Percentiles rank a stretch among this genome's conserved stretches.
phyloP scores from a whole-genome alignment of 2,329 filamentous ascomycete species.

The Tolypocladium tropicale region DNA sequence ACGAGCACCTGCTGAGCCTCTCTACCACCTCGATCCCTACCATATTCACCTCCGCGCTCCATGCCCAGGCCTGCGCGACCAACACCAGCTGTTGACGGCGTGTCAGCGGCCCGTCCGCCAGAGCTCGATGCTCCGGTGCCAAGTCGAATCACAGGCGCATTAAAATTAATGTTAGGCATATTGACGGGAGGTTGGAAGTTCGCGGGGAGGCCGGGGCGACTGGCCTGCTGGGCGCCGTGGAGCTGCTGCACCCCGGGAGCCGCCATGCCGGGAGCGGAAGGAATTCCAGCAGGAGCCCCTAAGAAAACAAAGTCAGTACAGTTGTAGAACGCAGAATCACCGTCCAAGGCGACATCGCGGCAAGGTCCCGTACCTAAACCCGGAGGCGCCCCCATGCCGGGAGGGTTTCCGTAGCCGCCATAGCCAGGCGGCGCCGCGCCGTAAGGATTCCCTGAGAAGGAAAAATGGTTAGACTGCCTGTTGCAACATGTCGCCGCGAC shows the following conservation, averaged over 20 bases:
- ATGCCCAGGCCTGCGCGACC: conserved; percentile 44
- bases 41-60: conserved; percentile 57
- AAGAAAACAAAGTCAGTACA: conserved; percentile 3
- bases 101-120: conserved; percentile 33
- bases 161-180: conserved; percentile 97
- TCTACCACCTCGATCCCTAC: conserved; percentile 49
- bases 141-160: conserved; percentile 87
- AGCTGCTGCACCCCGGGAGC: conserved; percentile 69
- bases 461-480: not conserved
- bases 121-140: conserved; percentile 62
- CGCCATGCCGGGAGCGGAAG: conserved; percentile 68
- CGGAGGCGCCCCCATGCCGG: conserved; percentile 67
- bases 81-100: conserved; percentile 14
- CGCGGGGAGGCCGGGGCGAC: conserved; percentile 68
- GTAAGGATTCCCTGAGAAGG: conserved; percentile 43
- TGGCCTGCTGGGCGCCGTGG: conserved; percentile 57
- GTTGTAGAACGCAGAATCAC: not conserved
- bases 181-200: conserved; percentile 85
- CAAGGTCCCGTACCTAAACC: conserved; percentile 58
- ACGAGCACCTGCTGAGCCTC: conserved; percentile 63
- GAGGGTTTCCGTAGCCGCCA: conserved; percentile 51
- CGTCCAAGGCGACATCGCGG: not conserved
- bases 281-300: conserved; percentile 74
- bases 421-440: conserved; percentile 67
- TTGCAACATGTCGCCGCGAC: conserved; percentile 1